Conservation (phyloP, 495 filamentous ascomycete species). For the Talaromyces trachyspermus region DNA sequence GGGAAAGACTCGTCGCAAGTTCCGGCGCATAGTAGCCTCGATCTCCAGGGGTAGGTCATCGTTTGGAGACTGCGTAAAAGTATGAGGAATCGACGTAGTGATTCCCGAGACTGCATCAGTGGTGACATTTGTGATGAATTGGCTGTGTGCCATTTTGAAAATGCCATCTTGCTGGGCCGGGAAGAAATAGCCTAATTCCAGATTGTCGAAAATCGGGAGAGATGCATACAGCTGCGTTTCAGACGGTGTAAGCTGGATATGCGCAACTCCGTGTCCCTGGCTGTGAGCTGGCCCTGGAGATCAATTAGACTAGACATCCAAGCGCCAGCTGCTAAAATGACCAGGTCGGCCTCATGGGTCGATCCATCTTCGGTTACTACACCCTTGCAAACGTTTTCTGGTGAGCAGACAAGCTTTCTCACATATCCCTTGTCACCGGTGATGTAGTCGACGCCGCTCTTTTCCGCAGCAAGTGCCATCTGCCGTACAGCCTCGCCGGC, state of each 20-base stretch:
- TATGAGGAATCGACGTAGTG: slow-evolving; percentile 14
- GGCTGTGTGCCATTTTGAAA: slow-evolving; percentile 6
- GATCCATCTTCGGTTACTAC: slow-evolving; percentile 26
- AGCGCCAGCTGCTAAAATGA: slow-evolving; percentile 27
- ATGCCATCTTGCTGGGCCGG: slow-evolving; percentile 1
- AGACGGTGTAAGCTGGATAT: slow-evolving; percentile 19
- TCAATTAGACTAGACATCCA: slow-evolving; percentile 30
- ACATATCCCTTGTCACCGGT: slow-evolving; percentile 19
- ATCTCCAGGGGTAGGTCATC: slow-evolving; percentile 14
- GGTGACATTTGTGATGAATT: slow-evolving; percentile 3
- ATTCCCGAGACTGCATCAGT: slow-evolving; percentile 9
- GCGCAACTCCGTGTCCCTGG: slow-evolving; percentile 19
- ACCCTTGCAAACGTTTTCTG: slow-evolving; percentile 17
- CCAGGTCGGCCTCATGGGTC: slow-evolving; percentile 22
- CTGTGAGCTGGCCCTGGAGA: slow-evolving; percentile 22
- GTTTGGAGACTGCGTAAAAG: slow-evolving; percentile 5
- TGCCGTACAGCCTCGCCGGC: slow-evolving; percentile 17
- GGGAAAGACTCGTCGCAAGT: slow-evolving; percentile 12
- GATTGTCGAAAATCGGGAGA: slow-evolving; percentile 1
- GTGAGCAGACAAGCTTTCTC: slow-evolving; percentile 14
- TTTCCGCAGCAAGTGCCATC: slow-evolving; percentile 19
- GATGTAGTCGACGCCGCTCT: slow-evolving; percentile 22
- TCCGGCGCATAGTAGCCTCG: slow-evolving; percentile 16
- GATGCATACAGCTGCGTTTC: slow-evolving; percentile 16
- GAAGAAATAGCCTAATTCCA: slow-evolving; percentile 5